A percentile compares a stretch with the other conserved stretches of the same genome.
Conservation (phyloP, 805 yeast species). For the Scheffersomyces lignosus region DNA sequence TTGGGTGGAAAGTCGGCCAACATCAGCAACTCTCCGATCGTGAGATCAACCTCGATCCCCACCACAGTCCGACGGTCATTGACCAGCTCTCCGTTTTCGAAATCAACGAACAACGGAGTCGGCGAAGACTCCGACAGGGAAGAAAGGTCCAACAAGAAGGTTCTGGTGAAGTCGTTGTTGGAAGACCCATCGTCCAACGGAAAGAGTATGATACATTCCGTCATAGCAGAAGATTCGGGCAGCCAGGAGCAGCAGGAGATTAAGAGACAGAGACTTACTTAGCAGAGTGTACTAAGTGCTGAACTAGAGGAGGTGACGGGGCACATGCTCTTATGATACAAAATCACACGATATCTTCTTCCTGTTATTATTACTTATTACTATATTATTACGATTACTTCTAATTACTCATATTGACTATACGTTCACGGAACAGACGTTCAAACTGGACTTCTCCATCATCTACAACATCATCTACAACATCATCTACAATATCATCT, state of each 20-base stretch:
- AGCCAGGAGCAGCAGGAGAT: too few species aligned
- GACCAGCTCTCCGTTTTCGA: conserved; percentile 3
- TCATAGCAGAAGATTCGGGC: too few species aligned
- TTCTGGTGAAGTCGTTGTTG: conserved; percentile 23
- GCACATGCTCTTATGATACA: too few species aligned
- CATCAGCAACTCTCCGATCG: background rate
- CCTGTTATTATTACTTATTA: too few species aligned
- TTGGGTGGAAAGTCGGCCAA: conserved; percentile 1
- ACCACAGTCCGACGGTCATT: conserved; percentile 5
- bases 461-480: background rate
- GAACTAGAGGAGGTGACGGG: too few species aligned
- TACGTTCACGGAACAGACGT: background rate
- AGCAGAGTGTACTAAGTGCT: too few species aligned
- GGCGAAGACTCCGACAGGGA: background rate
- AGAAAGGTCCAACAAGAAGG: conserved; percentile 14
- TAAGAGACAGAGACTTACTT: too few species aligned
- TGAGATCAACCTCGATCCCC: background rate
- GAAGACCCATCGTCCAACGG: too few species aligned
- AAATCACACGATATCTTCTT: too few species aligned
- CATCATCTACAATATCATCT: background rate
- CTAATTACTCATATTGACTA: too few species aligned
- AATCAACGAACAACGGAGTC: conserved; percentile 1
- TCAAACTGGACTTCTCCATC: background rate
- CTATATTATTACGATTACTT: too few species aligned
- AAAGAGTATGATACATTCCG: too few species aligned